Base-by-base conservation (phyloP, 352 stramenopile genomes). In the Pythium grandisporangium region DNA sequence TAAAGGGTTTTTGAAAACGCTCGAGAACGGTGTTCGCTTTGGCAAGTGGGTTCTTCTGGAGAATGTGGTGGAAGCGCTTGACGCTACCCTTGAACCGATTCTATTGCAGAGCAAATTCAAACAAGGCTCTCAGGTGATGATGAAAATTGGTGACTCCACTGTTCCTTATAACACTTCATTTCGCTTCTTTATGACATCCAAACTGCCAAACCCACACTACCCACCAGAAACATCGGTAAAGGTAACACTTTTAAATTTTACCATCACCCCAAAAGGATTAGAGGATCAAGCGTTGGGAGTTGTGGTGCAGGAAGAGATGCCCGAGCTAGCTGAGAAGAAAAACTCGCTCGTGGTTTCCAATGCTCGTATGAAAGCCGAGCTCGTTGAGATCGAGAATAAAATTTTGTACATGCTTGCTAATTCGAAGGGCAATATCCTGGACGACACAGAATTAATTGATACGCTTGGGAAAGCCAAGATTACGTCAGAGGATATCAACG, bases 161-260 rank as follows among this genome's bases (percentile, higher is more conserved):
- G 90, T 97, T 26, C 87, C 87, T 6, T 96, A 95, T 65, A 95
- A 96, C 54, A 45, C 72, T 13, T 60, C 63, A 2, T 97, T 97
- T 45, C 70, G 80, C 0, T 96, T 97, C 51, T 96, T 92, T 60
- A 95, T 97, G 72, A 97, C 88, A 2, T 96, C 88, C 8, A 96
- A 96, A 53, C 63, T 97, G 22, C 77, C 81, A 4, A 97, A 97
- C 46, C 88, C 88, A 7, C 88, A 97, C 54, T 97, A 96, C 38
- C 79, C 88, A 3, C 88, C 88, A 0, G 88, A 97, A 41, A 92
- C 88, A 5, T 96, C 81, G 1, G 86, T 96, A 19, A 96, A 97
- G 61, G 87, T 96, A 5, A 95, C 75, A 2, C 51, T 97, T 20
- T 57, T 97, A 20, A 97, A 97, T 59, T 97, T 96, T 30, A 93